These are phyloP conservation scores for Claviceps monticola DNA, from an alignment of 2,329 filamentous ascomycete genomes.

Conservation along the genomic window DNA sequence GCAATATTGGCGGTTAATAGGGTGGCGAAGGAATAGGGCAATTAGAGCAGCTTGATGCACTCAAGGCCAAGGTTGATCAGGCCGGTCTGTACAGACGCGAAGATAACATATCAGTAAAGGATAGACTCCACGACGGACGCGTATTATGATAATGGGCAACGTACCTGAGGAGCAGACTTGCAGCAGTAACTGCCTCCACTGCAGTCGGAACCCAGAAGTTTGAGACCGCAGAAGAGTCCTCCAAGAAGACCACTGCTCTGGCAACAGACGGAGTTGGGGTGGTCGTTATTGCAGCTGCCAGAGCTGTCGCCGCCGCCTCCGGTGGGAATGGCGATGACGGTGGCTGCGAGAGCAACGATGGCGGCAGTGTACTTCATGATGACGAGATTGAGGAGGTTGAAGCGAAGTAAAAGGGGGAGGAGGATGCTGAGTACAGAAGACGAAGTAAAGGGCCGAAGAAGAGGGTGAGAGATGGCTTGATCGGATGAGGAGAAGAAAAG, in stretches of 20 bases:
- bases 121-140: not conserved
- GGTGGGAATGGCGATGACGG: constrained; percentile 1
- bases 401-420: not conserved
- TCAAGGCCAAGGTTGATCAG: constrained; percentile 3
- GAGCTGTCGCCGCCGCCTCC: not conserved
- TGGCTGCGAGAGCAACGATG: constrained; percentile 3
- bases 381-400: not conserved
- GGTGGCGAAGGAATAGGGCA: not conserved
- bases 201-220: not conserved
- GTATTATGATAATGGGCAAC: not conserved
- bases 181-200: constrained; percentile 3
- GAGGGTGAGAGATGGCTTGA: not conserved
- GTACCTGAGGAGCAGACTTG: constrained; percentile 2
- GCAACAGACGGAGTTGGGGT: constrained; percentile 2
- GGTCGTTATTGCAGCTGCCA: not conserved
- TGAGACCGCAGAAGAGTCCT: not conserved
- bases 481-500: not conserved
- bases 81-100: not conserved
- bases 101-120: not conserved
- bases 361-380: constrained; percentile 5
- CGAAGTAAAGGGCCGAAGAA: not conserved
- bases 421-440: not conserved
- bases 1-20: not conserved
- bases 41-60: not conserved
- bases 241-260: not conserved